phyloP scores from a whole-genome alignment of 352 stramenopile genomes.

The Globisporangium irregulare region DNA sequence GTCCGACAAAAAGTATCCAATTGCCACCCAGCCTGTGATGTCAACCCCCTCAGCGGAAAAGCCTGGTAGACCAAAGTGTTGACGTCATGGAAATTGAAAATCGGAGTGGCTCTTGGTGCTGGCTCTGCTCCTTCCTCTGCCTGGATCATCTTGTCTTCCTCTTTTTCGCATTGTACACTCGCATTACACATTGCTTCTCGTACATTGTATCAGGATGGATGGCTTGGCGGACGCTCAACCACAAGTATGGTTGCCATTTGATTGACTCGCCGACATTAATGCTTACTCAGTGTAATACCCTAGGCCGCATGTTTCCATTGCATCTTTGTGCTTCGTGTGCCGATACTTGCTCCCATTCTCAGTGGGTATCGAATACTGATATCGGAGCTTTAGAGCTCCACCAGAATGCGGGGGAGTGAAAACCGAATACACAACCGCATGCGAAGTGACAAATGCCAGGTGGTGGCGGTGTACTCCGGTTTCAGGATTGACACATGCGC shows the following conservation, averaged over 20 bases:
- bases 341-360: too few relatives aligned
- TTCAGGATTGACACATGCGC: neutral
- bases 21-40: too few relatives aligned
- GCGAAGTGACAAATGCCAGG: neutral
- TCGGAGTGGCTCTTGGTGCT: neutral
- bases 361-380: too few relatives aligned
- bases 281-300: too few relatives aligned
- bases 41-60: neutral
- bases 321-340: too few relatives aligned
- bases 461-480: neutral
- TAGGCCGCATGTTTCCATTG: too few relatives aligned
- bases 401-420: too few relatives aligned
- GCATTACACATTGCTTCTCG: neutral
- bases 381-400: too few relatives aligned
- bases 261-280: neutral
- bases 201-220: neutral
- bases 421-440: neutral
- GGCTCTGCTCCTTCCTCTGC: neutral
- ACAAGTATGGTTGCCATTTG: neutral
- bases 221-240: neutral
- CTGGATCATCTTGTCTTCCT: too few relatives aligned
- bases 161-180: neutral
- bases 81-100: neutral
- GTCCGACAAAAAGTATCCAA: neutral
- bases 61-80: neutral